These are phyloP conservation scores for Beta lomatogona DNA, from an alignment of 179 eudicot genomes.

Conservation along the genomic window DNA sequence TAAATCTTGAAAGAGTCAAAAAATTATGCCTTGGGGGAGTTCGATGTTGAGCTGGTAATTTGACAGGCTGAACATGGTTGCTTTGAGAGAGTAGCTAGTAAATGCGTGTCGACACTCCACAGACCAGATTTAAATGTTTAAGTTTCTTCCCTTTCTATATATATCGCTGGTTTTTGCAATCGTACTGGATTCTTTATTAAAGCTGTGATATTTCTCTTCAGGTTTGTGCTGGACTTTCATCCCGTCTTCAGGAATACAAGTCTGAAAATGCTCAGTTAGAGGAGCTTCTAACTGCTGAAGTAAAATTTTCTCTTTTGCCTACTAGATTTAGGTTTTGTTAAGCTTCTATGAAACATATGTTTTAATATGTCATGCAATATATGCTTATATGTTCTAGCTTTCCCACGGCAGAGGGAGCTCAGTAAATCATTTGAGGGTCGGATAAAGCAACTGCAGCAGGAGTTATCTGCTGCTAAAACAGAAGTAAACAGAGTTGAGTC, in stretches of 20 bases:
- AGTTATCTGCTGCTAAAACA: slow-evolving; percentile 65
- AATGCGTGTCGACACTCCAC: background rate
- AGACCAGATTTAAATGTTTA: background rate
- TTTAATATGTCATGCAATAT: background rate
- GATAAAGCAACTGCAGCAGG: slow-evolving; percentile 77
- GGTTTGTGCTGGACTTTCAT: slow-evolving; percentile 99
- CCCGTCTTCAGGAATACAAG: slow-evolving; percentile 98
- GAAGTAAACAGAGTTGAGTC: slow-evolving; percentile 81
- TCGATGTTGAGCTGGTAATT: background rate
- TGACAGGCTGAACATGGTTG: background rate
- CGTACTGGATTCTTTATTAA: background rate
- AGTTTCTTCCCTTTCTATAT: background rate
- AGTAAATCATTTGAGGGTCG: slow-evolving; percentile 82
- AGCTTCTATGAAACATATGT: background rate
- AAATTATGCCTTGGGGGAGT: background rate
- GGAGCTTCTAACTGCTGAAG: slow-evolving; percentile 97
- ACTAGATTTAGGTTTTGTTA: slow-evolving; percentile 17
- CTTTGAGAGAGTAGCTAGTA: background rate
- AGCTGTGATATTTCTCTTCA: slow-evolving; percentile 39
- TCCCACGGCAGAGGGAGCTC: slow-evolving; percentile 74
- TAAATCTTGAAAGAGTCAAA: background rate
- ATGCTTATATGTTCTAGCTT: slow-evolving; percentile 22
- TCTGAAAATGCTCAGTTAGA: slow-evolving; percentile 97
- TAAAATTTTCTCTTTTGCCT: slow-evolving; percentile 28
- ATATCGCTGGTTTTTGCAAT: background rate